These are phyloP conservation scores for Ophiognomonia clavigignenti-juglandacearum DNA, from an alignment of 2,329 filamentous ascomycete genomes.

Conservation along the genomic window DNA sequence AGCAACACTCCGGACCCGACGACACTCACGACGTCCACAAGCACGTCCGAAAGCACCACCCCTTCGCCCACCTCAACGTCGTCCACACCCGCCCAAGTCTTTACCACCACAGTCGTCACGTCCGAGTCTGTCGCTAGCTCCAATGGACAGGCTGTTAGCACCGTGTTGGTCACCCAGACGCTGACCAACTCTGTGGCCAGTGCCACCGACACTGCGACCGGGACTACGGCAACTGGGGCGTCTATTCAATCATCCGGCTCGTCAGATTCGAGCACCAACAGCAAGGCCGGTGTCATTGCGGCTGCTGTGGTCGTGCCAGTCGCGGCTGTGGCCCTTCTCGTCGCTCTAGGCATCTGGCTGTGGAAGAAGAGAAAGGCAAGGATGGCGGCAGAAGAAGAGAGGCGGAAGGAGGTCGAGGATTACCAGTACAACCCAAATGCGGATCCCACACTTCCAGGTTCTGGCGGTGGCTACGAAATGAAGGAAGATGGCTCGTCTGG, in stretches of 20 bases:
- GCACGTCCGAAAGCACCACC: neutral
- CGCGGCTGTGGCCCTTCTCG: slow-evolving; percentile 75
- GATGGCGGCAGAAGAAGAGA: slow-evolving; percentile 79
- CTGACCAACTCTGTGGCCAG: slow-evolving; percentile 14
- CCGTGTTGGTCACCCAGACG: slow-evolving; percentile 10
- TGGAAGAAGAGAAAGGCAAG: slow-evolving; percentile 87
- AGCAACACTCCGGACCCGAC: neutral
- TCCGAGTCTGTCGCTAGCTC: slow-evolving; percentile 5
- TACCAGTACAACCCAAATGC: slow-evolving; percentile 98
- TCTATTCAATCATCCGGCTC: slow-evolving; percentile 21
- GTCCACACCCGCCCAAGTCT: neutral
- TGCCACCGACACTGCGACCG: slow-evolving; percentile 6
- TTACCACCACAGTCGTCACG: slow-evolving; percentile 7
- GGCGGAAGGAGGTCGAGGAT: slow-evolving; percentile 94
- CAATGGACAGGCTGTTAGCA: slow-evolving; percentile 8
- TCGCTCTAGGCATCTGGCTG: slow-evolving; percentile 71
- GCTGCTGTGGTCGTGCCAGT: slow-evolving; percentile 94
- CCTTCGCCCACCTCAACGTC: neutral
- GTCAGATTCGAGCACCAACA: slow-evolving; percentile 23
- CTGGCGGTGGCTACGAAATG: slow-evolving; percentile 62
- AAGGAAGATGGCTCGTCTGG: slow-evolving; percentile 70
- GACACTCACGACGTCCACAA: neutral
- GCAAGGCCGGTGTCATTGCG: slow-evolving; percentile 69
- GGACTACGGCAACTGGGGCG: slow-evolving; percentile 1
- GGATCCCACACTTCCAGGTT: slow-evolving; percentile 67